phyloP scores from a whole-genome alignment of 352 stramenopile species.

The Blastocystis sp. region DNA sequence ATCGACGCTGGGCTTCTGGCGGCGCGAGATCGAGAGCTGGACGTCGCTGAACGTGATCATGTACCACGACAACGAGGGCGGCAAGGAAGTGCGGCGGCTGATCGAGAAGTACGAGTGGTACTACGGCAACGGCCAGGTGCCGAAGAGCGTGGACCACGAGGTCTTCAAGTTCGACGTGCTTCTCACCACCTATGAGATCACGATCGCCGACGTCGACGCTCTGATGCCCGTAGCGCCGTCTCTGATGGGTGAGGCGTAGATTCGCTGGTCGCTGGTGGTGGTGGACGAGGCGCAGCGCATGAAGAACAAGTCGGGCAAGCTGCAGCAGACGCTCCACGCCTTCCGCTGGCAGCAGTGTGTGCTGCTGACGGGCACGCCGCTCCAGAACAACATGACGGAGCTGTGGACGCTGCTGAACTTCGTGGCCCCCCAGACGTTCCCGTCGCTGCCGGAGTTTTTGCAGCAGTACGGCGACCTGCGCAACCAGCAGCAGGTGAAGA shows the following conservation, averaged over 20 bases:
- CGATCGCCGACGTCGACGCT: conserved; percentile 88
- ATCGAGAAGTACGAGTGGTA: conserved; percentile 93
- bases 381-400: conserved; percentile 99
- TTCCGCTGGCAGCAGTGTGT: conserved; percentile 76
- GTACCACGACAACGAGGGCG: conserved; percentile 93
- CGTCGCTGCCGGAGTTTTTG: conserved; percentile 89
- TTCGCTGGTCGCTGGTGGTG: conserved; percentile 93
- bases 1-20: conserved; percentile 95
- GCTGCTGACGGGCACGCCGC: conserved; percentile 85
- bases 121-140: conserved; percentile 80
- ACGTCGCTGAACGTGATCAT: conserved; percentile 97
- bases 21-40: conserved; percentile 96
- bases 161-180: conserved; percentile 90
- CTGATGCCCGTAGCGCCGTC: conserved; percentile 72
- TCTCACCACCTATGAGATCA: conserved; percentile 91
- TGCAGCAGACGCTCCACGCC: conserved; percentile 83
- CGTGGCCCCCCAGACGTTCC: conserved; percentile 90
- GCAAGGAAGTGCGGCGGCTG: conserved; percentile 80
- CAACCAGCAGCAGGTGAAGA: conserved; percentile 85
- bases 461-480: conserved; percentile 87
- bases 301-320: conserved; percentile 91
- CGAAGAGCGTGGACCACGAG: conserved; percentile 72
- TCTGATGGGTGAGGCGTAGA: conserved; percentile 73
- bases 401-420: conserved; percentile 98
- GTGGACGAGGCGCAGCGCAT: conserved; percentile 98